A percentile compares a stretch with the other conserved stretches of the same genome.
These are phyloP conservation scores for Harringtonia aguacate DNA, from an alignment of 2,329 filamentous ascomycete species.

Conservation along the genomic window DNA sequence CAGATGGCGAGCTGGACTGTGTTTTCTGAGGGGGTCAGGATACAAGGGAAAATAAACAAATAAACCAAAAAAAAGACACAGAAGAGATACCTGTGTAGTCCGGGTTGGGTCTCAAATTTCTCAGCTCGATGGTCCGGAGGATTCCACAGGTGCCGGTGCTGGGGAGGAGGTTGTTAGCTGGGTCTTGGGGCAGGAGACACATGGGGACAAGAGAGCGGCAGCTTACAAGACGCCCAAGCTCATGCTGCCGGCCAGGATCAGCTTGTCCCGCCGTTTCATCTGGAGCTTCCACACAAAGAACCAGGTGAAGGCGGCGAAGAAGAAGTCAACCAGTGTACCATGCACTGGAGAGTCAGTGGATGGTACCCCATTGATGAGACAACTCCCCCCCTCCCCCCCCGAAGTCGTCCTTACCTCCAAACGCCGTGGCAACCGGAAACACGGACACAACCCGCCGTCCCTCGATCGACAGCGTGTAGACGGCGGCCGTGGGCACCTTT, in stretches of 20 bases:
- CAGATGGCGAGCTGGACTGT: too few relatives aligned
- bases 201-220: background rate
- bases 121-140: conserved; percentile 18
- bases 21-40: too few relatives aligned
- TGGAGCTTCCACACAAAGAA: conserved; percentile 31
- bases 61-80: conserved; percentile 7
- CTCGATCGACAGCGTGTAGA: too few relatives aligned
- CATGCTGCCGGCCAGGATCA: conserved; percentile 29
- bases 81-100: conserved; percentile 19
- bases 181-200: conserved; percentile 9
- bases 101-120: conserved; percentile 14
- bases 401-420: conserved; percentile 27
- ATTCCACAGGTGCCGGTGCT: conserved; percentile 19
- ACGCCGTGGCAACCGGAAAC: too few relatives aligned
- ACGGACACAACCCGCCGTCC: too few relatives aligned
- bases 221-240: conserved; percentile 17
- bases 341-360: too few relatives aligned
- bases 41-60: conserved; percentile 8
- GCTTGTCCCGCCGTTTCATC: conserved; percentile 33
- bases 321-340: too few relatives aligned
- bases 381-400: too few relatives aligned
- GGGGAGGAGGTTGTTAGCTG: too few relatives aligned
- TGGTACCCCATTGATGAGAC: conserved; percentile 23
- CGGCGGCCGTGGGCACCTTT: too few relatives aligned
- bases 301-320: conserved; percentile 31